Base-by-base conservation (phyloP, 192 early-diverging fungal genomes). In the Dissophora ornata region DNA sequence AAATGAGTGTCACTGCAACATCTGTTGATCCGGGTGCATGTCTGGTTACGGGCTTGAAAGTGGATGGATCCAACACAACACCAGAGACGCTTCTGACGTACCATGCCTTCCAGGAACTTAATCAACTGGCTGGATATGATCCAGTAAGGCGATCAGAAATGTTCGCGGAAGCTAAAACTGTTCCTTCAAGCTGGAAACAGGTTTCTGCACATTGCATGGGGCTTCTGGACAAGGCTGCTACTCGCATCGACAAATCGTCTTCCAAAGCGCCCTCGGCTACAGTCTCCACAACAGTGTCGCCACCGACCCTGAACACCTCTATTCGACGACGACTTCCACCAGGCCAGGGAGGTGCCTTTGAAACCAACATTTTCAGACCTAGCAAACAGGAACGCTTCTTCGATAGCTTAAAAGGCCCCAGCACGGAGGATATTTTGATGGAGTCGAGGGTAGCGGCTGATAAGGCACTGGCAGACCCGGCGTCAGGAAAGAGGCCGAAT, bases 101-200 rank as follows among this genome's bases (percentile, higher is more conserved):
- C 19, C 73, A 77, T 57, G 73, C 73, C 5, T 77, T 57, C 65
- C 73, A 77, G 53, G 73, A 77, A 33, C 21, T 77, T 19, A 33
- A 21, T 33, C 58, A 61, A 26, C 41, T 77, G 44, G 45, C 59
- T 21, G 65, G 59, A 32, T 24, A 67, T 38, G n/a, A 28, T 5
- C 26, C 63, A 2, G 45, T 38, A 24, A 28, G 63, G 36, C 56
- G 73, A 46, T 29, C 19, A 50, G 73, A 77, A 0, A 62, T 77
- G 21, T 77, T 67, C 42, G 33, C 41, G 1, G 73, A 77, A 21
- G 65, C 64, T 11, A 32, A 36, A 6, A 41, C 30, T n/a, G 41
- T 57, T 1, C 73, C 73, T 1, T 77, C 73, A 16, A 40, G 58
- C 29, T 77, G 73, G 73, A 67, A 62, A 11, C 65, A 67, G 30